Base-by-base conservation (phyloP, 129 eudicot genomes). In the Arctium lappa region DNA sequence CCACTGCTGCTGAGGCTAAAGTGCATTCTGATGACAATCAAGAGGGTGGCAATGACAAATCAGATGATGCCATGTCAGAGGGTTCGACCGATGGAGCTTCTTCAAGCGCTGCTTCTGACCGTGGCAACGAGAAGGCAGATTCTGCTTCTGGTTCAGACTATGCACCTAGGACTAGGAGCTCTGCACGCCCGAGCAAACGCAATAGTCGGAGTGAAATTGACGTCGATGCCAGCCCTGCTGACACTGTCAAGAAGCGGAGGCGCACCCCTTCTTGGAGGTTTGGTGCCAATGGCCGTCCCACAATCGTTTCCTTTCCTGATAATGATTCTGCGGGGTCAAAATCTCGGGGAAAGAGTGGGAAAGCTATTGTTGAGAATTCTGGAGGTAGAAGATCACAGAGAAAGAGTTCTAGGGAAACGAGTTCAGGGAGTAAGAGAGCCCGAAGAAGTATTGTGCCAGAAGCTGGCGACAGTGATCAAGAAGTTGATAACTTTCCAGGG, bases 201-300 rank as follows among this genome's bases (percentile, higher is more conserved):
- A 44, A 53, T 30, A 76, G 78, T 83, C 75, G 5, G 8, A 34
- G 50, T 80, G 83, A 77, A 65, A 72, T 85, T 53, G 83, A 84
- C 33, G 79, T 69, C n/a, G 78, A 33, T 62, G 70, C 83, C 29
- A 93, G 91, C 80, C 98, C 94, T 78, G 94, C 91, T 73, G 91
- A 88, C 68, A 78, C 90, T 56, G 94, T 87, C 2, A 93, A 93
- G 86, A 91, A 93, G 81, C 81, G 96, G 68, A 88, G 91, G 88
- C 91, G 88, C 68, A 89, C 90, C 79, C 94, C 92, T 34, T 82
- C 90, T 44, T 89, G 94, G 96, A 89, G 76, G 75, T 71, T 91
- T 33, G 98, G 94, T 79, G 86, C 90, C 33, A 86, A 88, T 77
- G 96, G 92, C 78, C 83, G 80, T 32, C 89, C 89, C 72, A 88